phyloP scores from a whole-genome alignment of 805 yeast genomes.

The Blastobotrys peoriensis region DNA sequence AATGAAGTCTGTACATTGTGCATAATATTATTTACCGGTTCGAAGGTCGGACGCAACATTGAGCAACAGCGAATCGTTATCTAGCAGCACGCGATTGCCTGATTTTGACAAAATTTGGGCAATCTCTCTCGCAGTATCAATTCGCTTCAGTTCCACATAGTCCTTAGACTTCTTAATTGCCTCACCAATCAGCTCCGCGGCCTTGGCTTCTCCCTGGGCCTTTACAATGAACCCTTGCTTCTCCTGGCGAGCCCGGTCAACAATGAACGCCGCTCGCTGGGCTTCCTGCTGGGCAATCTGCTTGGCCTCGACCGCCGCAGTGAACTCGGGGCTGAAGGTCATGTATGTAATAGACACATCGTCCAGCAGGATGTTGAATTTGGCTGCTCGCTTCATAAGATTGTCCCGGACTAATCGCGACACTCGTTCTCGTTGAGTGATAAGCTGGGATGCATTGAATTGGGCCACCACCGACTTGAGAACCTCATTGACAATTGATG shows the following conservation, averaged over 20 bases:
- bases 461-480: slow-evolving; percentile 96
- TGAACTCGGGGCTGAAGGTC: slow-evolving; percentile 97
- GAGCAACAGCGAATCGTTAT: slow-evolving; percentile 84
- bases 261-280: slow-evolving; percentile 94
- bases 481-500: slow-evolving; percentile 97
- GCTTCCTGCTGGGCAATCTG: slow-evolving; percentile 99
- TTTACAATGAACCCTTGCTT: slow-evolving; percentile 94
- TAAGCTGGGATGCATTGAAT: slow-evolving; percentile 95
- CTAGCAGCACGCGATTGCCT: slow-evolving; percentile 87
- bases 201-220: slow-evolving; percentile 97
- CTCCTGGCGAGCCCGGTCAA: slow-evolving; percentile 95
- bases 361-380: slow-evolving; percentile 81
- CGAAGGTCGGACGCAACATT: slow-evolving; percentile 83
- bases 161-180: slow-evolving; percentile 95
- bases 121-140: slow-evolving; percentile 95
- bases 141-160: slow-evolving; percentile 92
- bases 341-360: slow-evolving; percentile 94
- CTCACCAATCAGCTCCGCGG: slow-evolving; percentile 98
- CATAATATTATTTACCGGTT: slow-evolving; percentile 18
- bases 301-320: slow-evolving; percentile 96
- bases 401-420: slow-evolving; percentile 87
- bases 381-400: slow-evolving; percentile 82
- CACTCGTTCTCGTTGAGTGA: slow-evolving; percentile 98
- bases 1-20: no score
- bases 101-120: slow-evolving; percentile 78